These are phyloP conservation scores for Onygena corvina DNA, from an alignment of 2,329 filamentous ascomycete genomes.

Conservation along the genomic window DNA sequence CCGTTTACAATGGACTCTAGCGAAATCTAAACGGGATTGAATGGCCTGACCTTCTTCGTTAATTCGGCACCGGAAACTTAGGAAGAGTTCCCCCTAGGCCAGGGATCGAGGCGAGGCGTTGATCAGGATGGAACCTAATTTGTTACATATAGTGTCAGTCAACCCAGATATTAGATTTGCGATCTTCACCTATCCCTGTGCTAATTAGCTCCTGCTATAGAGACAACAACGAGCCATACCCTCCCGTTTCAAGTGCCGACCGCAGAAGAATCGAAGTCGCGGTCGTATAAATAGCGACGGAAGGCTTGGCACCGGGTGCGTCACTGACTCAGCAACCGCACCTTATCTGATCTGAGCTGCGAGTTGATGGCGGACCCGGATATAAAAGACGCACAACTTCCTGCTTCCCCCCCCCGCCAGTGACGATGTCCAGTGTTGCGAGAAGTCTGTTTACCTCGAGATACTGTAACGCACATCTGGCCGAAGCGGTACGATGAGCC, in stretches of 20 bases:
- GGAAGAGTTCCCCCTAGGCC: no score
- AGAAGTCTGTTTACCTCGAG: neutral
- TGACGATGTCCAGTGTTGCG: neutral
- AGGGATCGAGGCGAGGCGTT: no score
- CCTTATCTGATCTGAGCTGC: constrained; percentile 1
- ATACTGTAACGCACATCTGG: neutral
- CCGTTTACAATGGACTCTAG: constrained; percentile 20
- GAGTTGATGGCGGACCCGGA: neutral
- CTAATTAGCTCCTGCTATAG: no score
- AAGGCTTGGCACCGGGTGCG: neutral
- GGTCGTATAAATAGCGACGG: no score
- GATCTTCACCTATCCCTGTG: no score
- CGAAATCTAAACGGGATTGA: constrained; percentile 12
- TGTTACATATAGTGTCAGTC: no score
- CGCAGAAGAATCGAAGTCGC: no score
- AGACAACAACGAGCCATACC: no score
- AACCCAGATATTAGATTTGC: no score
- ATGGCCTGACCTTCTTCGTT: neutral
- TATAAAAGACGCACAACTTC: constrained; percentile 1
- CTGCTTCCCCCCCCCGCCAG: neutral
- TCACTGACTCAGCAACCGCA: neutral
- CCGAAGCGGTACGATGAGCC: constrained; percentile 8
- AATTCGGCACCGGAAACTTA: no score
- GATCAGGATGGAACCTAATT: no score
- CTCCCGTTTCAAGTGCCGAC: no score